Base-by-base conservation (phyloP, 2,329 filamentous ascomycete species). In the Fusarium nanum region DNA sequence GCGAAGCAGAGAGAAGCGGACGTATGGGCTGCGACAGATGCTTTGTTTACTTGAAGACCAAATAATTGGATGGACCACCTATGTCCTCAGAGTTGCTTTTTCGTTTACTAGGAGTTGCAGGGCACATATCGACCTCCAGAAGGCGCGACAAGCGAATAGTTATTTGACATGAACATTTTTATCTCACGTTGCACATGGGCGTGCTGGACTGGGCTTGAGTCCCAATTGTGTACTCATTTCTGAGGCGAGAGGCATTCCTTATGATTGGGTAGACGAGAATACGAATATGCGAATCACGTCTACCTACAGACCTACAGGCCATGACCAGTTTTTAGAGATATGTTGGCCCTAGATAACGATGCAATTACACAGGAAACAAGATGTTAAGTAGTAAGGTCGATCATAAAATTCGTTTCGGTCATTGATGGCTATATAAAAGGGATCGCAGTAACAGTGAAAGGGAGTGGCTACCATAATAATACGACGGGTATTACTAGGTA, bases 11-110 rank as follows among this genome's bases (percentile, higher is more conserved):
- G 75, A 50, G 78, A 80, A 59, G 73, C 48, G 10, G 81, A 82
- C 41, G 62, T 82, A 5, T 86, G 85, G 85, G 77, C 76, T 14
- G 76, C 76, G 16, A 73, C 83, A 40, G 83, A 85, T 72, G 80
- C 76, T 41, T 69, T 80, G 32, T 83, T 85, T 71, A 69, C 76
- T 13, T 82, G 76, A 61, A 55, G 10, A 45, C 12, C 23, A 18
- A 16, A 18, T 18, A 30, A 22, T 5, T n/a, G 11, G 20, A 41
- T 66, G 9, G 32, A 42, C n/a, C 9, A 18, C 18, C 16, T 20
- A 41, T 37, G 44, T 7, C 16, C 23, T 23, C 27, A 32, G 2
- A 28, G n/a, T 27, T 37, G 18, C 20, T 49, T 14, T n/a, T 49
- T 42, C 20, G 11, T 42, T n/a, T 22, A 20, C 22, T n/a, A 3